phyloP scores from a whole-genome alignment of 495 filamentous ascomycete species.

The Xylaria cubensis region DNA sequence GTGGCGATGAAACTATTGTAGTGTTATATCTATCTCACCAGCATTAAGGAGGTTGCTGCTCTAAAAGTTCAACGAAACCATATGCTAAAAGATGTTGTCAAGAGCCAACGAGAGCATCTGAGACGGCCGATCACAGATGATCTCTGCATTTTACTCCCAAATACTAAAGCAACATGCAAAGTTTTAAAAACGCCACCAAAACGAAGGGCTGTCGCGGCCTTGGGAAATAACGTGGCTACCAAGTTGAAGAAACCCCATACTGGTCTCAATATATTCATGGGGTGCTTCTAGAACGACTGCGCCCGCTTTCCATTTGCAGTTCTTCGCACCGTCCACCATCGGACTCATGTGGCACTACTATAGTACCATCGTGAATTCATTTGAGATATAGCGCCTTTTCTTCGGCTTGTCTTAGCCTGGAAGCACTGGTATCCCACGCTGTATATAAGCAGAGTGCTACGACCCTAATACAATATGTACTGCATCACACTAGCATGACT shows the following conservation, averaged over 20 bases:
- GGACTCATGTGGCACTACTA: constrained; percentile 20
- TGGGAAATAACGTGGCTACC: constrained; percentile 11
- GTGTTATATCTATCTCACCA: neutral
- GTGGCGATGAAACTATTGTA: neutral
- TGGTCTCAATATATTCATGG: neutral
- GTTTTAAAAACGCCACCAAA: constrained; percentile 8
- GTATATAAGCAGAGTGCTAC: constrained; percentile 19
- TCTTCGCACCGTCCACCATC: constrained; percentile 10
- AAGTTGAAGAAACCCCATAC: neutral
- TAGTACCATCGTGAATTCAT: constrained; percentile 9
- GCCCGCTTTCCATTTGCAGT: neutral
- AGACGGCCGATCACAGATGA: constrained; percentile 11
- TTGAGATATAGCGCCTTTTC: constrained; percentile 8
- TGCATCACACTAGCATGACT: constrained; percentile 5
- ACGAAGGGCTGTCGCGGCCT: constrained; percentile 9
- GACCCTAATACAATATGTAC: constrained; percentile 14
- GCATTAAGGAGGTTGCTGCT: neutral
- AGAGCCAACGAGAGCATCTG: neutral
- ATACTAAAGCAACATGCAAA: neutral
- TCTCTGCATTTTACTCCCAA: neutral
- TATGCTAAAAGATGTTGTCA: neutral
- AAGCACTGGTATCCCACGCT: constrained; percentile 19
- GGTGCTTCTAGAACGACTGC: constrained; percentile 21
- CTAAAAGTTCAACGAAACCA: neutral
- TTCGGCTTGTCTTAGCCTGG: constrained; percentile 15